Conservation (phyloP, 169 alveolate species). For the Plasmodium malariae region DNA sequence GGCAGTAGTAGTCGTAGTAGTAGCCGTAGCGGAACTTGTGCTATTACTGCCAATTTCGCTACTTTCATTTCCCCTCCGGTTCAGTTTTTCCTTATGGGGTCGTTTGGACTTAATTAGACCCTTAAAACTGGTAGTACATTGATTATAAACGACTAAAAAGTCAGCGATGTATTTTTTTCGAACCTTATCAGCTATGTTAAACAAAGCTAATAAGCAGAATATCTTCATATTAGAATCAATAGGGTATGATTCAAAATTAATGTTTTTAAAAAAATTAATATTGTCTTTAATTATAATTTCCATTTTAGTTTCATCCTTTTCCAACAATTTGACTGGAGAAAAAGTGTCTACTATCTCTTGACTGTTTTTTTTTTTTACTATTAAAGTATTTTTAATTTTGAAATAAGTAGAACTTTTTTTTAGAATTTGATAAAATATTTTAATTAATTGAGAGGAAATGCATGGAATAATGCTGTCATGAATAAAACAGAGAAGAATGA, state of each 20-base stretch:
- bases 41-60: no score
- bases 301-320: not conserved
- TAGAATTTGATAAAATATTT: slow-evolving; percentile 20
- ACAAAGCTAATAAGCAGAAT: slow-evolving; percentile 38
- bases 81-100: not conserved
- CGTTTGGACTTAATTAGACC: slow-evolving; percentile 22
- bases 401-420: slow-evolving; percentile 45
- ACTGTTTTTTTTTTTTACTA: not conserved
- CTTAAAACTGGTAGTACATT: slow-evolving; percentile 38
- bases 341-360: not conserved
- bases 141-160: slow-evolving; percentile 9
- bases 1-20: no score
- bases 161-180: slow-evolving; percentile 29
- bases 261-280: slow-evolving; percentile 2
- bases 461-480: slow-evolving; percentile 36
- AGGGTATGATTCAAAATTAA: slow-evolving; percentile 25
- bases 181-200: slow-evolving; percentile 53
- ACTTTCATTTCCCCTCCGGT: not conserved
- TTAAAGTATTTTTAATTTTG: slow-evolving; percentile 7
- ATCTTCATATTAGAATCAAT: slow-evolving; percentile 73
- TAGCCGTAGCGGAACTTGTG: no score
- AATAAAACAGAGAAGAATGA: slow-evolving; percentile 48
- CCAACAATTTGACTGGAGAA: not conserved
- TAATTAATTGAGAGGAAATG: not conserved
- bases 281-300: slow-evolving; percentile 12